These are phyloP conservation scores for Cornus suecica DNA, from an alignment of 148 eudicot genomes.

Conservation along the genomic window DNA sequence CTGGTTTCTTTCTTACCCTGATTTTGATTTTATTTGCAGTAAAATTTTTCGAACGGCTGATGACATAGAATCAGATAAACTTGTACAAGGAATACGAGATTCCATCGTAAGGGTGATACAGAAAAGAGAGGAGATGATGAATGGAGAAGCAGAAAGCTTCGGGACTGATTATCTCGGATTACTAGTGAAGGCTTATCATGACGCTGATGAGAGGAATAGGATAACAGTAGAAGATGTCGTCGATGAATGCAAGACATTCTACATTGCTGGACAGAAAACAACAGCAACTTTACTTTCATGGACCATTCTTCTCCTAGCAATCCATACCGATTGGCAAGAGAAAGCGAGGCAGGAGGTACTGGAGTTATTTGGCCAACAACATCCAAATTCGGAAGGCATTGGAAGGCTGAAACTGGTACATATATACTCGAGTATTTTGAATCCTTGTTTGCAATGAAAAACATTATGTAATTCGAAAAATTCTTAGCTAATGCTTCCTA, in stretches of 20 bases:
- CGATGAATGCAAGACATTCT: slow-evolving; percentile 19
- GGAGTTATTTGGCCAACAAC: slow-evolving; percentile 5
- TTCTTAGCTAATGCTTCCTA: too few species aligned
- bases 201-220: background rate
- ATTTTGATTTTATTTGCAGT: background rate
- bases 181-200: slow-evolving; percentile 12
- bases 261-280: slow-evolving; percentile 13
- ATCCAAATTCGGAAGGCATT: slow-evolving; percentile 7
- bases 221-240: slow-evolving; percentile 9
- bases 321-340: slow-evolving; percentile 24
- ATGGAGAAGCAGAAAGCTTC: background rate
- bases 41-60: background rate
- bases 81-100: slow-evolving; percentile 6
- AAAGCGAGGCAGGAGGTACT: slow-evolving; percentile 13
- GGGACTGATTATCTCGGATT: slow-evolving; percentile 14
- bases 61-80: slow-evolving; percentile 9
- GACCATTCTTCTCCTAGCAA: slow-evolving; percentile 11
- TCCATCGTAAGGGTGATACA: background rate
- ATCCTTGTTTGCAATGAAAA: too few species aligned
- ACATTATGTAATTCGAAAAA: background rate
- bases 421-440: background rate
- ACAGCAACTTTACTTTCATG: slow-evolving; percentile 12
- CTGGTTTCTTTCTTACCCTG: background rate
- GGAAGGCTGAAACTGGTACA: slow-evolving; percentile 10
- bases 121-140: slow-evolving; percentile 6